A percentile compares a stretch with the other conserved stretches of the same genome.
Evolutionary conservation across 2,329 filamentous ascomycete genomes (phyloP).

Genomic region (Eurotiales sp.): DNA sequence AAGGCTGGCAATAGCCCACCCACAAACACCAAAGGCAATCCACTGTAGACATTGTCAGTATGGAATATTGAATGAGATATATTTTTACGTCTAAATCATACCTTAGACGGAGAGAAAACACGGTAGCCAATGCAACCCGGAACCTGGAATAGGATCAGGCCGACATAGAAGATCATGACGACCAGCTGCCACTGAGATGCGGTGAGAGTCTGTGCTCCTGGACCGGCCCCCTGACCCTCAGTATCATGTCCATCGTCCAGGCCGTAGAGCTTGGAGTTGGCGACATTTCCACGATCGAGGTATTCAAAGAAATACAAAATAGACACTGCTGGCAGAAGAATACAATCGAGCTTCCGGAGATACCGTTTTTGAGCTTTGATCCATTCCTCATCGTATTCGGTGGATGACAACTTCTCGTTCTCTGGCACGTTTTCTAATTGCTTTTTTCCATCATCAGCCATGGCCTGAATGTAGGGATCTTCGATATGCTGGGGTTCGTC

Average conservation of each 20-base stretch:
- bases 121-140: slow-evolving; percentile 10
- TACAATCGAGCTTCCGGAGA: slow-evolving; percentile 8
- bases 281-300: slow-evolving; percentile 9
- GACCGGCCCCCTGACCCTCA: neutral
- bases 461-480: neutral
- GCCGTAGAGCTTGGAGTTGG: slow-evolving; percentile 9
- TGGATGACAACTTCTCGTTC: neutral
- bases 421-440: neutral
- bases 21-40: slow-evolving; percentile 11
- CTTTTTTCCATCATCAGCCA: neutral
- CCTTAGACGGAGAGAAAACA: slow-evolving; percentile 11
- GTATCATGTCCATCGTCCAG: slow-evolving; percentile 3
- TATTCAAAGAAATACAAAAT: slow-evolving; percentile 12
- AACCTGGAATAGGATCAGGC: slow-evolving; percentile 8
- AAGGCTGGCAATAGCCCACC: slow-evolving; percentile 6
- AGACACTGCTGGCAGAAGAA: slow-evolving; percentile 7
- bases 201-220: neutral
- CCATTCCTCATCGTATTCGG: neutral
- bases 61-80: neutral
- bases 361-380: neutral
- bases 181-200: slow-evolving; percentile 8
- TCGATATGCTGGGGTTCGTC: neutral
- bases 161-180: slow-evolving; percentile 12
- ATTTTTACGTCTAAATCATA: neutral
- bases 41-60: neutral